phyloP scores from a whole-genome alignment of 345 rosid species.

The Cardiospermum halicacabum region DNA sequence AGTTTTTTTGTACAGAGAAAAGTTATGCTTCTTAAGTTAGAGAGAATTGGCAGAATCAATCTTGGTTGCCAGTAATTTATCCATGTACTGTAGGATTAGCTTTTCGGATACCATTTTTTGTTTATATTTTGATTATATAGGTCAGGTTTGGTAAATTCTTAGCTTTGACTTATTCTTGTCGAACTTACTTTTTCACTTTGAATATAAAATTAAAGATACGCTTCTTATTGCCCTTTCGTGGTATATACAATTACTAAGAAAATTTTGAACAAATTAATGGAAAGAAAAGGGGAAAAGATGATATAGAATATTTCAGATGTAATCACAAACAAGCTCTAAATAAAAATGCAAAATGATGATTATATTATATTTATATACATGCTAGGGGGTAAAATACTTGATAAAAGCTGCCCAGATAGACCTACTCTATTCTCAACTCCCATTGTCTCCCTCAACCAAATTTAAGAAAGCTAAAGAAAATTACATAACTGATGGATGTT shows the following conservation, averaged over 20 bases:
- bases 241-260: too few relatives aligned
- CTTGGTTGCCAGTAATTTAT: background rate
- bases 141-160: background rate
- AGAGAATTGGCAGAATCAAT: background rate
- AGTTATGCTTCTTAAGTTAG: background rate
- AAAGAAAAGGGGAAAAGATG: background rate
- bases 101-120: background rate
- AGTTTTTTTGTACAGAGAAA: slow-evolving; percentile 26
- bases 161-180: background rate
- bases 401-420: background rate
- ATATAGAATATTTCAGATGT: background rate
- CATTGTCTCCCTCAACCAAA: too few relatives aligned
- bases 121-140: background rate
- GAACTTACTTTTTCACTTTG: background rate
- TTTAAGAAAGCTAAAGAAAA: too few relatives aligned
- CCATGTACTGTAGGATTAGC: background rate
- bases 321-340: background rate
- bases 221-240: background rate
- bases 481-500: too few relatives aligned
- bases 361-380: too few relatives aligned
- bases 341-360: background rate
- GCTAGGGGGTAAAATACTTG: background rate
- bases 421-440: background rate
- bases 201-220: background rate
- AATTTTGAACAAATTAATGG: background rate